Evolutionary conservation across 768 basidiomycete species (phyloP).

Genomic region (Tremella fuciformis): DNA sequence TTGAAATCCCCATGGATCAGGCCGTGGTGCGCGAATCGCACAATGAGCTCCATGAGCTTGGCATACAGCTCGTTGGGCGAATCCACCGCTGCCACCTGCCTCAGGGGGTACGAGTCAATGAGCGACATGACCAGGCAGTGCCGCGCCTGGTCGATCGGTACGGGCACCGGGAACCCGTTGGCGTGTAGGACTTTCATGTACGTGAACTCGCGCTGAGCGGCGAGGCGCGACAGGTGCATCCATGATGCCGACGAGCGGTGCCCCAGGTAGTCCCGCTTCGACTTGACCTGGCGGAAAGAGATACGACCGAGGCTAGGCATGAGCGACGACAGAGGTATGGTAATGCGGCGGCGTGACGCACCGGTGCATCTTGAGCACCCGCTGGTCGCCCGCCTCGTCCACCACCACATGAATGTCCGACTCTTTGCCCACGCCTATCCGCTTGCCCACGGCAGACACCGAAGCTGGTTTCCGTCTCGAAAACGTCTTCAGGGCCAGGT

Average conservation of each 20-base stretch:
- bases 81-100: slow-evolving; percentile 77
- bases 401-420: slow-evolving; percentile 67
- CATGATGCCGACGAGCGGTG: slow-evolving; percentile 94
- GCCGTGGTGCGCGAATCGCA: slow-evolving; percentile 86
- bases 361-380: slow-evolving; percentile 94
- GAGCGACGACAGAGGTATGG: not conserved
- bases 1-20: slow-evolving; percentile 99
- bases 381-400: slow-evolving; percentile 74
- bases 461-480: slow-evolving; percentile 73
- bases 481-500: slow-evolving; percentile 85
- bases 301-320: slow-evolving; percentile 82
- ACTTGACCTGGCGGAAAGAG: slow-evolving; percentile 94
- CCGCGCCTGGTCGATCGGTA: slow-evolving; percentile 87
- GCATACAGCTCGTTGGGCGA: slow-evolving; percentile 90
- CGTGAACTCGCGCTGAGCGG: slow-evolving; percentile 96
- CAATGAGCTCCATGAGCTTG: slow-evolving; percentile 87
- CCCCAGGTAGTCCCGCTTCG: slow-evolving; percentile 92
- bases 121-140: slow-evolving; percentile 96
- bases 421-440: slow-evolving; percentile 98
- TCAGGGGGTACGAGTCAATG: slow-evolving; percentile 92
- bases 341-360: slow-evolving; percentile 55
- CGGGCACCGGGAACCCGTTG: slow-evolving; percentile 87
- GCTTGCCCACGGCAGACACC: slow-evolving; percentile 87
- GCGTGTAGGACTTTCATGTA: slow-evolving; percentile 98
- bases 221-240: slow-evolving; percentile 98